A percentile compares a stretch with the other conserved stretches of the same genome.
These are phyloP conservation scores for Coniosporium apollinis DNA, from an alignment of 495 filamentous ascomycete genomes.

Conservation along the genomic window DNA sequence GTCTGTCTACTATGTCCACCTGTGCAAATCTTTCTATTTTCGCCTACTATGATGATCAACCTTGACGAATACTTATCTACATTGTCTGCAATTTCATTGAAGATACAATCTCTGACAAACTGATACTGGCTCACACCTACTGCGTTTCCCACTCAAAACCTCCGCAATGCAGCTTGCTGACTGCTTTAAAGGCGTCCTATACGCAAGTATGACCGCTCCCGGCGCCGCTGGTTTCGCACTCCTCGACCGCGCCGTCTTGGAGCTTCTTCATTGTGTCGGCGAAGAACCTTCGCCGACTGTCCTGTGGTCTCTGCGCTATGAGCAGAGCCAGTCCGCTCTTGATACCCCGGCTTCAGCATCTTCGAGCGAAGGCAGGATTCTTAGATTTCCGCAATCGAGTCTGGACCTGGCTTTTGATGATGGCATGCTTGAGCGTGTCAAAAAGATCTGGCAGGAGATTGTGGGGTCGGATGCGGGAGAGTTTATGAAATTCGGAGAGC, in stretches of 20 bases:
- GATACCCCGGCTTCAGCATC: conserved; percentile 24
- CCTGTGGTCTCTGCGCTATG: conserved; percentile 49
- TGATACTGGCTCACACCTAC: conserved; percentile 39
- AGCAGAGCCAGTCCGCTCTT: conserved; percentile 10
- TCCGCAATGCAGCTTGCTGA: conserved; percentile 27
- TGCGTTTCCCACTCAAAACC: conserved; percentile 10
- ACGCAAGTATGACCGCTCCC: conserved; percentile 34
- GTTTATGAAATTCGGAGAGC: conserved; percentile 52
- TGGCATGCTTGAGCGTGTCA: conserved; percentile 38
- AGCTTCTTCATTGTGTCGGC: conserved; percentile 30
- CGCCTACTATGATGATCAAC: conserved; percentile 58
- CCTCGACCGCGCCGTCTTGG: conserved; percentile 38
- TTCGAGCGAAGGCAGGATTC: conserved; percentile 14
- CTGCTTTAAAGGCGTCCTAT: conserved; percentile 46
- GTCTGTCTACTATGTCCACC: conserved; percentile 21
- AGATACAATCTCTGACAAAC: conserved; percentile 74
- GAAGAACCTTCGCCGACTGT: conserved; percentile 22
- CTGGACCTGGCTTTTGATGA: conserved; percentile 58
- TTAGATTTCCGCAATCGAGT: conserved; percentile 35
- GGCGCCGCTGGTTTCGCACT: conserved; percentile 23
- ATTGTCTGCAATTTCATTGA: conserved; percentile 85
- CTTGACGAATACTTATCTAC: conserved; percentile 92
- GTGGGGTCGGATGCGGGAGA: conserved; percentile 33
- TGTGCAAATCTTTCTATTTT: conserved; percentile 8
- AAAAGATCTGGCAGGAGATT: conserved; percentile 44